Evolutionary conservation across 208 protist genomes (phyloP), one percentile per base, ranked within the genome.

Genomic region (Acanthamoeba polyphaga): DNA sequence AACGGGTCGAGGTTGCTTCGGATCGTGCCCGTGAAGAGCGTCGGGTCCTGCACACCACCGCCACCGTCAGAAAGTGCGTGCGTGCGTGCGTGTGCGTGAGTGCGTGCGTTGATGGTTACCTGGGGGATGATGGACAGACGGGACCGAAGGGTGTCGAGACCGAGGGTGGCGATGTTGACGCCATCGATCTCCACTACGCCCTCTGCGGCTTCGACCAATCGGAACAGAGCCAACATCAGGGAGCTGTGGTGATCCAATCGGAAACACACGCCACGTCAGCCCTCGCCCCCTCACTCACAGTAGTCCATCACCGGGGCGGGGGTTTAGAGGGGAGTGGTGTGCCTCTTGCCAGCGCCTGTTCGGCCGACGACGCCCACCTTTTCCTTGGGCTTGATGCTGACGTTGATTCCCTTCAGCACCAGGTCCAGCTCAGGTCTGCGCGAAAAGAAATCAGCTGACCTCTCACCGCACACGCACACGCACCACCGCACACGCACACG

Each of bases 71-170:
- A 9, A 64, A 6, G 0, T 19, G 84, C 10, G 29, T 29, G 43
- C 3, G 17, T 8, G 38, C 12, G 78, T 24, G 34, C 1, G 12
- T 9, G 29, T 46, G 46, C 32, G 13, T n/a, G n/a, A n/a, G 19
- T 34, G 22, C 22, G 64, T 32, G 8, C 3, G n/a, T 46, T 9
- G 8, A 60, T 51, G 29, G 10, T 24, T 64, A 91, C 92, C 97
- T 99, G 99, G 29, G 99, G 99, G 93, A 99, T 99, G 66, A 99
- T 99, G 68, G 98, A 95, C 43, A 99, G 98, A 70, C 97, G 97
- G n/a, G 95, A 97, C 46, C 99, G 97, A 34, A 99, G 96, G 74
- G 98, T 96, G 13, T 98, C 95, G 60, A 99, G 98, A 5, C 97
- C 97, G 17, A 99, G 94, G n/a, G 84, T 24, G 22, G 74, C 49